Base-by-base conservation (phyloP, 768 basidiomycete genomes). In the Crassisporium funariophilum region DNA sequence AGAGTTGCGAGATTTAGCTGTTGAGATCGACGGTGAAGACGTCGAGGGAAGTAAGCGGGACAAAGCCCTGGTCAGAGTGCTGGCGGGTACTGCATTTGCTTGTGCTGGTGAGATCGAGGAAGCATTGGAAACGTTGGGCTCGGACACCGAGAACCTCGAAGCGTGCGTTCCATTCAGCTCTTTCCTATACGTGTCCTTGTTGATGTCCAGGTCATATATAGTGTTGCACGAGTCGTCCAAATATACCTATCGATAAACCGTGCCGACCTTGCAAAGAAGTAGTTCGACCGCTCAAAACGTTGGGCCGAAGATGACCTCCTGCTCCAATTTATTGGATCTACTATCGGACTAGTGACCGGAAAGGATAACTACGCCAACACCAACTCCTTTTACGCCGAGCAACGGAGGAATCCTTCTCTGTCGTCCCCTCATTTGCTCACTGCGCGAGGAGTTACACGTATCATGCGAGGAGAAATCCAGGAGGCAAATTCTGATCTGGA, bases 181-280 rank as follows among this genome's bases (percentile, higher is more conserved):
- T n/a, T n/a, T n/a, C 33, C 22, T 41, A 13, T 37, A 23, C 15
- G 7, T 31, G 20, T 20, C 40, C 35, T 21, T 19, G 3, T 23
- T 15, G 29, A n/a, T n/a, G n/a, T n/a, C 5, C n/a, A n/a, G 25
- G 44, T 44, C 39, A 16, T 11, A 42, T 19, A 16, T 55, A 95
- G 94, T 33, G 84, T 91, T 27, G 87, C 91, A 4, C 68, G 92
- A 35, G 81, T 88, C 37, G 83, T 88, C 9, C 91, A 95, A 60
- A 81, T 95, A 41, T 90, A 93, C 62, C 82, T 98, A 27, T 90
- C 91, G n/a, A 90, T 95, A 47, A 81, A 89, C 64, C 85, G 94
- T 33, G 73, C 85, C 24, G 92, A 91, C 69, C 79, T 94, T 29
- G 94, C 94, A 20, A 88, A 84, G 67, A 88, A 84, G 60, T 86